These are phyloP conservation scores for Aspergillus kassunensis DNA, from an alignment of 495 filamentous ascomycete species.

Conservation along the genomic window DNA sequence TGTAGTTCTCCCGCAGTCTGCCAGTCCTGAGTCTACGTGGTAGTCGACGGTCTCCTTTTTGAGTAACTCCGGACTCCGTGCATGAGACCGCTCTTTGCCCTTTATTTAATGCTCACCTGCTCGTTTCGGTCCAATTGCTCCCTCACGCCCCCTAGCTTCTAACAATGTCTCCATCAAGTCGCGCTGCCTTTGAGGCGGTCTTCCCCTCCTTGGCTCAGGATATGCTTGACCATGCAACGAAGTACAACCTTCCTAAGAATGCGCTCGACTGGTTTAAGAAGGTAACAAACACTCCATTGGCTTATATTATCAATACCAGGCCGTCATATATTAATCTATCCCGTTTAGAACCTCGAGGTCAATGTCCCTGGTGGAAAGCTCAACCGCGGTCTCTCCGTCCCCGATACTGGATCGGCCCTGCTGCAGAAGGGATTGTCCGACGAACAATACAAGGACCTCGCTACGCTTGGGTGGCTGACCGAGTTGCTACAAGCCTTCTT, in stretches of 20 bases:
- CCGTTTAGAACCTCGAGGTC: slow-evolving; percentile 53
- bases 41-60: neutral
- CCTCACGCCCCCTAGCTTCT: slow-evolving; percentile 1
- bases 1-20: neutral
- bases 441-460: slow-evolving; percentile 79
- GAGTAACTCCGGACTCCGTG: slow-evolving; percentile 7
- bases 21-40: neutral
- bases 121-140: neutral
- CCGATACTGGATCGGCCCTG: slow-evolving; percentile 81
- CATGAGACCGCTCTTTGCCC: neutral
- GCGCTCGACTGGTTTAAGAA: slow-evolving; percentile 84
- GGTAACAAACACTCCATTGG: slow-evolving; percentile 43
- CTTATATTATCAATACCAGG: no score
- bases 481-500: slow-evolving; percentile 99
- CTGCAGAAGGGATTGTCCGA: slow-evolving; percentile 64
- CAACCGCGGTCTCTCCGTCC: slow-evolving; percentile 97
- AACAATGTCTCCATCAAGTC: slow-evolving; percentile 65
- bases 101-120: neutral
- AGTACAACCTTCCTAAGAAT: slow-evolving; percentile 77
- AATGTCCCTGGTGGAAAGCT: slow-evolving; percentile 94
- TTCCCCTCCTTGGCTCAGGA: slow-evolving; percentile 78
- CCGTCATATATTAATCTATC: no score
- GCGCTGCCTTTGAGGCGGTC: slow-evolving; percentile 81
- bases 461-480: slow-evolving; percentile 91
- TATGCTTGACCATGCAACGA: slow-evolving; percentile 66